Evolutionary conservation across 176 grass and related monocot species (phyloP), one percentile per base, ranked within the genome.

Genomic region (Bromus sterilis): DNA sequence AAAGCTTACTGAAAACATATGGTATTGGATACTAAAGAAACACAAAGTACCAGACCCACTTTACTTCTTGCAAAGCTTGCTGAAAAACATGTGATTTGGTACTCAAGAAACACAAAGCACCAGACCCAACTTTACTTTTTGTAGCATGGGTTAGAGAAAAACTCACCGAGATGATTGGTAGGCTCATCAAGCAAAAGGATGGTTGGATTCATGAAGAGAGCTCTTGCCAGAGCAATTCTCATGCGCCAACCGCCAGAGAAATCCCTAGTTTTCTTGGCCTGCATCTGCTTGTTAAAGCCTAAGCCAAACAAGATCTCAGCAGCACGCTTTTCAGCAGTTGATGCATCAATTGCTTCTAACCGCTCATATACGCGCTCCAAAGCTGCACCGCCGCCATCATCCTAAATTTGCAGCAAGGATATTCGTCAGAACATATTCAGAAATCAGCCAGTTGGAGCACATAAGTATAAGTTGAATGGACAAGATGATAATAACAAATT

Each of bases 211-310:
- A 94, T 98, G 74, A 98, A 98, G 12, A 98, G 82, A 29, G 95
- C 95, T 76, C 95, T 93, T 48, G 92, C 92, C 78, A 98, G 78
- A 78, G 92, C 92, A 91, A 98, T 98, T 21, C 95, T 91, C 95
- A 98, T 98, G 46, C 92, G 92, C 92, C 95, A 98, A 63, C 95
- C 92, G 49, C 95, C 95, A 46, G 95, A 98, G 24, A 98, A 98
- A 56, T 98, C 95, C 32, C 71, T 55, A 33, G 95, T 98, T 89
- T 94, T 98, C 88, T 98, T 98, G 83, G 86, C 90, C 76, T 98
- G 95, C 92, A 98, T 98, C 57, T 98, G 78, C 66, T 98, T 98
- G 78, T 59, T 86, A 78, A 98, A 98, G 13, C 95, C 95, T 53
- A 98, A 82, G 86, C 95, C 95, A 87, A 91, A 98, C 41, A 98